These are phyloP conservation scores for Talaromyces stipitatus DNA, from an alignment of 495 filamentous ascomycete species.

Conservation along the genomic window DNA sequence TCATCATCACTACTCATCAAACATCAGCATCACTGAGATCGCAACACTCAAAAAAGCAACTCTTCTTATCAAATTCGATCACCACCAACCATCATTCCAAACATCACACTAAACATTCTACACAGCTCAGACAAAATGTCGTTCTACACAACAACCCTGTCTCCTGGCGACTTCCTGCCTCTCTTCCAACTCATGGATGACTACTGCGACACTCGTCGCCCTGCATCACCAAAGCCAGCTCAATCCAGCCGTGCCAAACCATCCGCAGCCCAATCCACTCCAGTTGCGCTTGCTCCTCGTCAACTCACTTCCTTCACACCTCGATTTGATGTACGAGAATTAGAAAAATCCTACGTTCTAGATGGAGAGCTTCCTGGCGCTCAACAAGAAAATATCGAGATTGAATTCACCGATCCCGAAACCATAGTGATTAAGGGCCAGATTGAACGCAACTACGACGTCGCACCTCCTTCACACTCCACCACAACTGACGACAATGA, in stretches of 20 bases:
- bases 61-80: not conserved
- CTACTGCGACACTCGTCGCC: constrained; percentile 48
- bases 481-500: constrained; percentile 7
- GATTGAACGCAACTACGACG: constrained; percentile 49
- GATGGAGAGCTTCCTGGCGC: constrained; percentile 85
- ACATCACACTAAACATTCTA: not conserved
- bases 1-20: not conserved
- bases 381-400: constrained; percentile 64
- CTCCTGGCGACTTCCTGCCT: constrained; percentile 48
- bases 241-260: constrained; percentile 14
- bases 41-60: not conserved
- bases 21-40: not conserved
- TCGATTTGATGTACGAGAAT: constrained; percentile 75
- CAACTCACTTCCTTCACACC: constrained; percentile 49
- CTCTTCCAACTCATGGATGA: constrained; percentile 75
- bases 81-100: not conserved
- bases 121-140: constrained; percentile 46
- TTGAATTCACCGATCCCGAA: constrained; percentile 77
- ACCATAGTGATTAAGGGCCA: constrained; percentile 69
- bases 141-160: constrained; percentile 48
- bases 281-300: constrained; percentile 9
- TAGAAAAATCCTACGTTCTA: constrained; percentile 61
- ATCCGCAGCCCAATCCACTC: constrained; percentile 2
- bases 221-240: not conserved
- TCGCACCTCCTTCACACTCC: constrained; percentile 13